Conservation (phyloP, 805 yeast species). For the Wickerhamomyces kurtzmanii region DNA sequence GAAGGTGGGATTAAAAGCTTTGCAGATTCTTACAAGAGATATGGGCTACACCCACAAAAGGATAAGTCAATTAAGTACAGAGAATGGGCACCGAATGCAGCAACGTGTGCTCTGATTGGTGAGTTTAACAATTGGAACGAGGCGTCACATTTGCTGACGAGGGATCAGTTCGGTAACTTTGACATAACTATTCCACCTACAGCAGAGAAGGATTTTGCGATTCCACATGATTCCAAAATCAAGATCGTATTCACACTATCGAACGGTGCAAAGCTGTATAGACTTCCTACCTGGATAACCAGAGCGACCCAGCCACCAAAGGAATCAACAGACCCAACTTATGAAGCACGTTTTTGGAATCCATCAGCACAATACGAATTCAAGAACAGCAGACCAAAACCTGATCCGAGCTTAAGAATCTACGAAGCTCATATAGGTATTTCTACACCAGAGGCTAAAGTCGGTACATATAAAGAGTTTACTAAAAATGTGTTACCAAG, state of each 20-base stretch:
- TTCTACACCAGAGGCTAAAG: constrained; percentile 78
- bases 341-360: constrained; percentile 92
- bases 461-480: constrained; percentile 83
- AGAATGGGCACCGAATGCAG: constrained; percentile 91
- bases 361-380: constrained; percentile 42
- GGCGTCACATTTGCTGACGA: constrained; percentile 40
- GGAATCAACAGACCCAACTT: constrained; percentile 36
- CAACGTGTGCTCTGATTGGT: constrained; percentile 69
- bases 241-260: constrained; percentile 59
- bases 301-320: constrained; percentile 72
- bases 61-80: constrained; percentile 46
- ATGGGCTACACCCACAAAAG: constrained; percentile 64
- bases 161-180: constrained; percentile 69
- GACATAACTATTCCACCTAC: constrained; percentile 44
- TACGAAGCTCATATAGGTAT: constrained; percentile 97
- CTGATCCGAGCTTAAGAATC: constrained; percentile 48
- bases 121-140: constrained; percentile 86
- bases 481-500: constrained; percentile 74
- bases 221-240: constrained; percentile 74
- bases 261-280: constrained; percentile 60
- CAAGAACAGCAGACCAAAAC: constrained; percentile 53
- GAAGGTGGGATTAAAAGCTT: constrained; percentile 64
- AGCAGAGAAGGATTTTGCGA: constrained; percentile 45
- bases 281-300: constrained; percentile 84
- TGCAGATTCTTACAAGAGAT: constrained; percentile 65